Base-by-base conservation (phyloP, 495 filamentous ascomycete genomes). In the Lasiosphaeria ovina region DNA sequence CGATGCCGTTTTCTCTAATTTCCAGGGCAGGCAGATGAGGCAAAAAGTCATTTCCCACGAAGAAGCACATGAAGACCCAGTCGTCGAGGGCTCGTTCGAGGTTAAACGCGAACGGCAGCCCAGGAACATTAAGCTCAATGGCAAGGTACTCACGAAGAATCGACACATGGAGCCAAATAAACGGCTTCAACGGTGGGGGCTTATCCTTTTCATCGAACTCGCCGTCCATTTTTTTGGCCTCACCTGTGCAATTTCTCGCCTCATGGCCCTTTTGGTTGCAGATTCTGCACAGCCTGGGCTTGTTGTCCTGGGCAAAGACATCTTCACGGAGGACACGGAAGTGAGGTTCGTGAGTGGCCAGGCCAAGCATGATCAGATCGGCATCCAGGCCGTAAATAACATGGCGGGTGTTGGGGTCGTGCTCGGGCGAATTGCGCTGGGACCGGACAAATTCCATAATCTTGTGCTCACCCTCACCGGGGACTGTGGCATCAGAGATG, bases 1-100 rank as follows among this genome's bases (percentile, higher is more conserved):
- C 93, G 71, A 99, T 98, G 34, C 93, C 95, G 71, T 96, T 89
- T 67, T 99, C 94, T 63, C 93, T 85, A 71, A 99, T 98, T 73
- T 98, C 94, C 59, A 99, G 81, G 70, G 92, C 95, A 31, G 94
- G 94, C 58, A 99, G 77, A 79, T 99, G 94, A 50, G 94, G 94
- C 65, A 99, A 79, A 77, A 99, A 99, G 79, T 99, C 95, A 72
- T 99, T 99, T 65, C 94, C 94, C 60, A 99, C 94, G 72, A 99
- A 99, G 76, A 96, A 99, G 79, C 94, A 99, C 93, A 99, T 97
- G 74, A 99, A 99, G 14, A 99, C 91, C 94, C 95, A 98, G 74
- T 99, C 94, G 77, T 99, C 94, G 57, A 99, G 80, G n/a, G 95
- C 94, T 64, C 94, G 84, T 71, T 99, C 94, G 35, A 97, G 79